Conservation (phyloP, 192 early-diverging fungal species). For the Fimicolochytrium jonesii region DNA sequence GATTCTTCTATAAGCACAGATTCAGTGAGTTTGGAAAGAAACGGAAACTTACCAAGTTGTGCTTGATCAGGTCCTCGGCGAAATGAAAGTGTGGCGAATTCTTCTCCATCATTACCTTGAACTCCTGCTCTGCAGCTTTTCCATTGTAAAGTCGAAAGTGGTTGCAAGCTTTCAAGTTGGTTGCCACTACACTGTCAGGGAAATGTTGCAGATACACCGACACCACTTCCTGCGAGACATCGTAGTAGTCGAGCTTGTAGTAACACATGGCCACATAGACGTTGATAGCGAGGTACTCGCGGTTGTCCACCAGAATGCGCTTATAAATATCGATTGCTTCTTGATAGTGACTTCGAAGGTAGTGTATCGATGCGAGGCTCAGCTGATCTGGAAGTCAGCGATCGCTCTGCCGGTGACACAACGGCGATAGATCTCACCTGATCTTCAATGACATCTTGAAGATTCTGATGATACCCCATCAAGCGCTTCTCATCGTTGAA, state of each 20-base stretch:
- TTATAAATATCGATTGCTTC: constrained; percentile 67
- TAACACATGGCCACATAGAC: constrained; percentile 64
- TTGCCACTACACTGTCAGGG: constrained; percentile 55
- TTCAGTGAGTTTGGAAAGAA: not conserved
- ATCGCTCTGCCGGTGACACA: not conserved
- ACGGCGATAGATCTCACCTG: constrained; percentile 28
- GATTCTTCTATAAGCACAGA: constrained; percentile 9
- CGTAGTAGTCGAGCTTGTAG: constrained; percentile 66
- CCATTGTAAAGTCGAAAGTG: constrained; percentile 62
- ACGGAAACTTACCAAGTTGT: constrained; percentile 33
- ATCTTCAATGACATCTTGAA: constrained; percentile 62
- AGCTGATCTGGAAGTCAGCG: constrained; percentile 23
- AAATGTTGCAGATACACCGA: constrained; percentile 54
- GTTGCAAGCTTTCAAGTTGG: constrained; percentile 60
- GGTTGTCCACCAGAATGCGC: constrained; percentile 54
- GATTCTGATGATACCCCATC: constrained; percentile 58
- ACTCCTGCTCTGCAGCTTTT: constrained; percentile 56
- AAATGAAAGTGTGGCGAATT: constrained; percentile 42
- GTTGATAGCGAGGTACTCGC: constrained; percentile 55
- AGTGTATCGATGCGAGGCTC: constrained; percentile 56
- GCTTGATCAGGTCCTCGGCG: constrained; percentile 54
- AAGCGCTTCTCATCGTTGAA: constrained; percentile 63
- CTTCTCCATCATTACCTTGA: constrained; percentile 48
- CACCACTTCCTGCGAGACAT: constrained; percentile 60
- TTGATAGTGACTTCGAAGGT: constrained; percentile 60